A percentile compares a stretch with the other conserved stretches of the same genome.
Evolutionary conservation across 352 stramenopile species (phyloP).

Genomic region (Phytophthora podocarpi): DNA sequence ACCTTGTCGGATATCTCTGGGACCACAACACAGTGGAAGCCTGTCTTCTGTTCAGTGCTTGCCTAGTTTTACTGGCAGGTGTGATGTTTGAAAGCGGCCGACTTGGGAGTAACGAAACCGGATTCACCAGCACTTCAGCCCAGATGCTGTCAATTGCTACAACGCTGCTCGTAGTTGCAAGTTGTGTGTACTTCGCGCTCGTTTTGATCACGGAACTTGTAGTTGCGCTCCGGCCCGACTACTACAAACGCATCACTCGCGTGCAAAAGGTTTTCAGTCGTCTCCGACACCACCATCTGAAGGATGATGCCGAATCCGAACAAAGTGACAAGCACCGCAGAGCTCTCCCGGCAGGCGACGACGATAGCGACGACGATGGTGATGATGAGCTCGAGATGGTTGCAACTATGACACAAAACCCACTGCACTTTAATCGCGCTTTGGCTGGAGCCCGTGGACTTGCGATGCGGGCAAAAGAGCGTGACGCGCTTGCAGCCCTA

Average conservation of each 20-base stretch:
- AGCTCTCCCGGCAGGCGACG: neutral
- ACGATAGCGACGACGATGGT: constrained; percentile 39
- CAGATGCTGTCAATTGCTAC: constrained; percentile 57
- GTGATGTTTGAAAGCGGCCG: constrained; percentile 76
- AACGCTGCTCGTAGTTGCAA: constrained; percentile 59
- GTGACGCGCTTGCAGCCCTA: constrained; percentile 54
- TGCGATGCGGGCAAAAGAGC: constrained; percentile 45
- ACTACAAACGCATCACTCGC: constrained; percentile 63
- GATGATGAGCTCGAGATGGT: constrained; percentile 73
- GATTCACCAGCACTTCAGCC: constrained; percentile 50
- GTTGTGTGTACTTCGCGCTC: constrained; percentile 63
- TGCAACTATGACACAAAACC: constrained; percentile 69
- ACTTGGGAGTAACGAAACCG: constrained; percentile 43
- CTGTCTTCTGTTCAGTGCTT: constrained; percentile 72
- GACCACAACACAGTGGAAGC: constrained; percentile 85
- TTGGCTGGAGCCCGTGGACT: constrained; percentile 38
- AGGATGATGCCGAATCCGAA: constrained; percentile 15
- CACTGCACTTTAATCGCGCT: constrained; percentile 55
- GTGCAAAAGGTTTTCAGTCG: constrained; percentile 69
- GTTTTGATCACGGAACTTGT: constrained; percentile 70
- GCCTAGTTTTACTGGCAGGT: constrained; percentile 61
- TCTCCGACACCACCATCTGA: constrained; percentile 11
- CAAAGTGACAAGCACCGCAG: constrained; percentile 6
- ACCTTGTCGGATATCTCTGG: constrained; percentile 64
- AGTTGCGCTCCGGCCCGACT: constrained; percentile 65